These are phyloP conservation scores for Macaranga tanarius DNA, from an alignment of 441 rosid species.

Conservation along the genomic window DNA sequence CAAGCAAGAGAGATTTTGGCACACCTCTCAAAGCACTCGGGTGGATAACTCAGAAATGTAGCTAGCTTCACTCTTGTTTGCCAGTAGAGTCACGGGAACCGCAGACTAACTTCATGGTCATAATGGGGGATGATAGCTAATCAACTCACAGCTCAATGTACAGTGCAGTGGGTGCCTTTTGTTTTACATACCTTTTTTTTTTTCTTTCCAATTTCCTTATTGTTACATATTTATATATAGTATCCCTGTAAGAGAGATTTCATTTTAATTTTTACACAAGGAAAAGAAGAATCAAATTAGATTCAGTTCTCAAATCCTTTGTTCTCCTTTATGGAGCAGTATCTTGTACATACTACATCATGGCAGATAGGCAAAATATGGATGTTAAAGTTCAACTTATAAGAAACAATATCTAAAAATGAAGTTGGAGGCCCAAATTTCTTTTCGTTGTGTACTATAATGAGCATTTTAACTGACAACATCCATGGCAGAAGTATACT, in stretches of 20 bases:
- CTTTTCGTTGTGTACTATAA: no score
- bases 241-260: not conserved
- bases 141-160: slow-evolving; percentile 28
- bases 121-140: slow-evolving; percentile 1
- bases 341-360: not conserved
- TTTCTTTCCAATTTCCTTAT: not conserved
- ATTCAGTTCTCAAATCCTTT: not conserved
- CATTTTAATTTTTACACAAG: not conserved
- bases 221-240: not conserved
- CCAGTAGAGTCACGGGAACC: slow-evolving; percentile 20
- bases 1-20: slow-evolving; percentile 20
- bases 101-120: slow-evolving; percentile 11
- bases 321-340: not conserved
- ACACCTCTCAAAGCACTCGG: slow-evolving; percentile 18
- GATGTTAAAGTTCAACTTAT: no score
- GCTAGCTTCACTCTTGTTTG: slow-evolving; percentile 6
- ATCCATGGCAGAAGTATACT: no score
- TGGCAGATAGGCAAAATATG: not conserved
- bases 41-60: slow-evolving; percentile 18
- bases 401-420: no score
- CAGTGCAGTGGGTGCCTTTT: slow-evolving; percentile 23
- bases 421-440: no score
- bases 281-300: slow-evolving; percentile 5
- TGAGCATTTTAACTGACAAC: no score
- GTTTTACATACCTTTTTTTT: not conserved